A percentile compares a stretch with the other conserved stretches of the same genome.
These are phyloP conservation scores for Stachybotrys elegans DNA, from an alignment of 2,329 filamentous ascomycete species.

Conservation along the genomic window DNA sequence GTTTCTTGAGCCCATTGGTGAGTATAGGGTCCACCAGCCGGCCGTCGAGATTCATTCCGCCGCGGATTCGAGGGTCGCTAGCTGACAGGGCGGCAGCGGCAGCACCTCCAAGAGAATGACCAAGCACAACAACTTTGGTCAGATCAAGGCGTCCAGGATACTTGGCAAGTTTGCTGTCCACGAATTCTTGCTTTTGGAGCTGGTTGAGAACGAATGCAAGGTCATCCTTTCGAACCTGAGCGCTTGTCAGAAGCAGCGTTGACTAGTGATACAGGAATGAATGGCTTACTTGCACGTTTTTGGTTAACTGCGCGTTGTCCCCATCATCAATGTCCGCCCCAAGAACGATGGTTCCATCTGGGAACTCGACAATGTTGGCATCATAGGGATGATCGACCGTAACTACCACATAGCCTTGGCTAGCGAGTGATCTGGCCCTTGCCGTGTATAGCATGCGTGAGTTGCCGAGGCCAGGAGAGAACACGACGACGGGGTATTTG, in stretches of 20 bases:
- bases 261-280: neutral
- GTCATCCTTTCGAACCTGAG: slow-evolving; percentile 29
- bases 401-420: slow-evolving; percentile 39
- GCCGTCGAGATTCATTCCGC: slow-evolving; percentile 37
- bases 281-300: neutral
- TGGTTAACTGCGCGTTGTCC: neutral
- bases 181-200: slow-evolving; percentile 15
- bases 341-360: slow-evolving; percentile 30
- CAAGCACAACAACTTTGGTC: slow-evolving; percentile 26
- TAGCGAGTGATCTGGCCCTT: slow-evolving; percentile 39
- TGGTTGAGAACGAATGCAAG: slow-evolving; percentile 30
- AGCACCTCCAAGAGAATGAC: slow-evolving; percentile 35
- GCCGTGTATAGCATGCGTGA: slow-evolving; percentile 37
- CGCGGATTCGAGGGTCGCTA: slow-evolving; percentile 25
- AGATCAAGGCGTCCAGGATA: slow-evolving; percentile 19
- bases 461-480: slow-evolving; percentile 40
- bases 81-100: slow-evolving; percentile 26
- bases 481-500: slow-evolving; percentile 25
- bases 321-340: slow-evolving; percentile 11
- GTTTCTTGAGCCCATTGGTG: slow-evolving; percentile 18
- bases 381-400: slow-evolving; percentile 46
- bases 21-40: slow-evolving; percentile 23
- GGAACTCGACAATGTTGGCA: slow-evolving; percentile 38
- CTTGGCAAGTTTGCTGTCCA: slow-evolving; percentile 11
- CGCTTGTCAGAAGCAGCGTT: neutral